Percentiles rank a stretch among this genome's conserved stretches.
These are phyloP conservation scores for Pyrrhoderma noxium DNA, from an alignment of 1,284 basidiomycete genomes.

Conservation along the genomic window DNA sequence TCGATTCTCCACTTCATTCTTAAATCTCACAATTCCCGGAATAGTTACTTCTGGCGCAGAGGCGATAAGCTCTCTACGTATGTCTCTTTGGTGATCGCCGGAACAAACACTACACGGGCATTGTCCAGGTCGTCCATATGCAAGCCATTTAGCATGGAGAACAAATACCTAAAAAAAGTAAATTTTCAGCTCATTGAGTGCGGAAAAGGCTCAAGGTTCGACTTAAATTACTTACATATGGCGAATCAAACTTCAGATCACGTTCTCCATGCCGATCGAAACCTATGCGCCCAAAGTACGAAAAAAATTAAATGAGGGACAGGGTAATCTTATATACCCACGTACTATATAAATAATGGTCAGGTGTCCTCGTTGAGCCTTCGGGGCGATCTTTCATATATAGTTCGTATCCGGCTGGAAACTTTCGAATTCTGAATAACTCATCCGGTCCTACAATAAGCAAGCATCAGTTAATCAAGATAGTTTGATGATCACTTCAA, in stretches of 20 bases:
- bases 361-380: not conserved
- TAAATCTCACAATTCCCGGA: not conserved
- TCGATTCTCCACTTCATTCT: no score
- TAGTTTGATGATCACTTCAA: not conserved
- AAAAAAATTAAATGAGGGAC: no score
- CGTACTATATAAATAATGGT: conserved; percentile 4
- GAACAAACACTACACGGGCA: not conserved
- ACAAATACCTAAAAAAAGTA: conserved; percentile 3
- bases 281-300: not conserved
- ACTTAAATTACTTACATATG: not conserved
- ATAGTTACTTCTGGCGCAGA: not conserved
- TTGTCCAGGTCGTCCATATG: conserved; percentile 1
- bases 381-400: not conserved
- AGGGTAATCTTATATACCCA: no score
- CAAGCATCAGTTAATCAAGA: not conserved
- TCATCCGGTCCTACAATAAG: not conserved
- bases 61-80: not conserved
- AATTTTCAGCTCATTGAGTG: no score
- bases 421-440: conserved; percentile 1
- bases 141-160: conserved; percentile 11
- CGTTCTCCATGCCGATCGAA: not conserved
- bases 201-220: no score
- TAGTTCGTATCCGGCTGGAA: conserved; percentile 6
- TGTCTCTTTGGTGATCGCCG: not conserved
- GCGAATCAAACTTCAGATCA: not conserved